phyloP scores from a whole-genome alignment of 1,284 basidiomycete species.

The Apiotrichum sp. region DNA sequence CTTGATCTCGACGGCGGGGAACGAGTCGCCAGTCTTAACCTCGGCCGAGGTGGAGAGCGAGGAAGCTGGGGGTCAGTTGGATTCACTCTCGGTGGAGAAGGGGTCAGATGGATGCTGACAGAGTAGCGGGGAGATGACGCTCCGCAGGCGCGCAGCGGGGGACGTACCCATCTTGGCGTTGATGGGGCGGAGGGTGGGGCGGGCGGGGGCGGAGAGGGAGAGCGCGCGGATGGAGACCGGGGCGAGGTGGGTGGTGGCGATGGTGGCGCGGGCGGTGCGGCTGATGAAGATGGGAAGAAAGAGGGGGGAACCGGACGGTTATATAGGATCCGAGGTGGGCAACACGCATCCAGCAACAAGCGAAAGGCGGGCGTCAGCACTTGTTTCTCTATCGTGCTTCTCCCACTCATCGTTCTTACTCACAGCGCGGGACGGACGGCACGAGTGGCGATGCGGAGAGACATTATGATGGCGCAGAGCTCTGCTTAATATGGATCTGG shows the following conservation, averaged over 20 bases:
- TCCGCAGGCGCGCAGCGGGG: background rate
- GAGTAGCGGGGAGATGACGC: background rate
- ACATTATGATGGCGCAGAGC: background rate
- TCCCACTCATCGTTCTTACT: background rate
- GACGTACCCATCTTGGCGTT: background rate
- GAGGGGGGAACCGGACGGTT: no score
- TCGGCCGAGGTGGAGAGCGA: slow-evolving; percentile 44
- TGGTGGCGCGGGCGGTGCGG: no score
- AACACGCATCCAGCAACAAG: no score
- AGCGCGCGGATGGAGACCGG: background rate
- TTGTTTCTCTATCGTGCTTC: background rate
- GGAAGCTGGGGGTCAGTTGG: slow-evolving; percentile 48
- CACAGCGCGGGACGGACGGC: background rate
- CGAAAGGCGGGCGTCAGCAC: no score
- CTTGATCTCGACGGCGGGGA: slow-evolving; percentile 55
- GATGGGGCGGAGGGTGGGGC: background rate
- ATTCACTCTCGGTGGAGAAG: no score
- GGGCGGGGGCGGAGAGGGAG: background rate
- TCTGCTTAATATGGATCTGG: no score
- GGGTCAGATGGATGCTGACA: background rate
- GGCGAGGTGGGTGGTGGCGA: no score
- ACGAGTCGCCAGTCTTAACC: slow-evolving; percentile 52
- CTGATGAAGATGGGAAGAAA: no score
- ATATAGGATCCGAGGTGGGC: no score
- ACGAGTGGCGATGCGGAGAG: background rate